Evolutionary conservation across 371 early-diverging fungal genomes (phyloP).

Genomic region (Lichtheimia ramosa): DNA sequence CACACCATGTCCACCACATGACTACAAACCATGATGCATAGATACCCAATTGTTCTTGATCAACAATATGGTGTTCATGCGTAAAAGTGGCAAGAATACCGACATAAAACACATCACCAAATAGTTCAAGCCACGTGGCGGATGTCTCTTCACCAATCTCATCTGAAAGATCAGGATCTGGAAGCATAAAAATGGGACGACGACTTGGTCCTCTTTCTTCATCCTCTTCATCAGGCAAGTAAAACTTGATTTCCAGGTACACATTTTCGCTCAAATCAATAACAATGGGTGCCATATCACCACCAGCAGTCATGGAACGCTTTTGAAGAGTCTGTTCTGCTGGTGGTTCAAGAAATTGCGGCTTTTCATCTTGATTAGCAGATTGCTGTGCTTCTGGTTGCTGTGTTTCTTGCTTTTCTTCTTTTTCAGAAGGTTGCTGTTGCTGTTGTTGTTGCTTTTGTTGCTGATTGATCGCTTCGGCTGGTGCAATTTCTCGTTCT

Average conservation of each 20-base stretch:
- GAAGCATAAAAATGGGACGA: slow-evolving; percentile 36
- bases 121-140: slow-evolving; percentile 50
- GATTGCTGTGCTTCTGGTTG: no score
- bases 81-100: slow-evolving; percentile 55
- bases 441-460: slow-evolving; percentile 7
- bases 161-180: slow-evolving; percentile 52
- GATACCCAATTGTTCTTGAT: slow-evolving; percentile 24
- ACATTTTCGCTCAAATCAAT: slow-evolving; percentile 44
- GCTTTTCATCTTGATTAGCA: no score
- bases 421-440: background rate
- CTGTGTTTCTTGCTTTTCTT: background rate
- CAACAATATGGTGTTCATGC: slow-evolving; percentile 48
- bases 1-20: slow-evolving; percentile 65
- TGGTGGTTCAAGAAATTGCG: background rate
- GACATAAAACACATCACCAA: slow-evolving; percentile 53
- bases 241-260: slow-evolving; percentile 32
- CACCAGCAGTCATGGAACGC: background rate
- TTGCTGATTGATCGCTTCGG: background rate
- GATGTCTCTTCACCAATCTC: slow-evolving; percentile 45
- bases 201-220: slow-evolving; percentile 8
- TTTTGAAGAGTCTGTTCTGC: slow-evolving; percentile 4
- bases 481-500: background rate
- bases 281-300: slow-evolving; percentile 14
- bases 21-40: slow-evolving; percentile 61
- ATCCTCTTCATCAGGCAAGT: slow-evolving; percentile 15